A percentile compares a stretch with the other conserved stretches of the same genome.
Conservation (phyloP, 2,329 filamentous ascomycete species). For the Fusarium piperis region DNA sequence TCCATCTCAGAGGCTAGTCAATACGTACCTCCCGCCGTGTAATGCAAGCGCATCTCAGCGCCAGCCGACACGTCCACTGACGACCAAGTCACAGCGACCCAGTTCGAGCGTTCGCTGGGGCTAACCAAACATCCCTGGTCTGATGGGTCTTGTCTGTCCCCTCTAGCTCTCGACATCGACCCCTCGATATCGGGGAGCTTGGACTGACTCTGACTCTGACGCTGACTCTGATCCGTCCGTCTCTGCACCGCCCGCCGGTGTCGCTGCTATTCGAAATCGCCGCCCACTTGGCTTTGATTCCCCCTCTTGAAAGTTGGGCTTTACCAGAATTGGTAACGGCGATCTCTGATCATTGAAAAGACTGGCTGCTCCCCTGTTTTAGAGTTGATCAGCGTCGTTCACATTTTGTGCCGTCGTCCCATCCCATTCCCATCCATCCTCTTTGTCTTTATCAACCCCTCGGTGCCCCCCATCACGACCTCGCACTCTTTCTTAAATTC, state of each 20-base stretch:
- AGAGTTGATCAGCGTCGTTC: conserved; percentile 42
- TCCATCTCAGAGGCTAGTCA: conserved; percentile 19
- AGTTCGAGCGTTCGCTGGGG: background rate
- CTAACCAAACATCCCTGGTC: conserved; percentile 14
- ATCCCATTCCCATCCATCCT: conserved; percentile 27
- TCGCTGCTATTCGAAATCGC: conserved; percentile 30
- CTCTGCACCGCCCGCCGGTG: conserved; percentile 25
- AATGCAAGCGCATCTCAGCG: conserved; percentile 9
- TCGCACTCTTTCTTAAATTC: conserved; percentile 11
- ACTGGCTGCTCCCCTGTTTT: conserved; percentile 38
- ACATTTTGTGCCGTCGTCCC: conserved; percentile 26
- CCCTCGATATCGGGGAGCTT: conserved; percentile 11
- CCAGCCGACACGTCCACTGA: background rate
- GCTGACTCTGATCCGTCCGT: background rate
- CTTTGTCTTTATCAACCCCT: conserved; percentile 39
- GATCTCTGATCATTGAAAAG: conserved; percentile 39
- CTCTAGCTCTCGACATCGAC: conserved; percentile 4
- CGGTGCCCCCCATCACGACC: conserved; percentile 17
- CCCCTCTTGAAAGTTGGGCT: conserved; percentile 28
- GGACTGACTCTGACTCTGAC: conserved; percentile 6
- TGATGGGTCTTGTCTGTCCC: background rate
- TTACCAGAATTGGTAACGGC: conserved; percentile 42
- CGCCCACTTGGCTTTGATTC: conserved; percentile 24
- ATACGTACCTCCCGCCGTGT: conserved; percentile 27
- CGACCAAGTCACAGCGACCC: background rate